phyloP scores from a whole-genome alignment of 2,329 filamentous ascomycete species.

The Neofusicoccum laricinum region DNA sequence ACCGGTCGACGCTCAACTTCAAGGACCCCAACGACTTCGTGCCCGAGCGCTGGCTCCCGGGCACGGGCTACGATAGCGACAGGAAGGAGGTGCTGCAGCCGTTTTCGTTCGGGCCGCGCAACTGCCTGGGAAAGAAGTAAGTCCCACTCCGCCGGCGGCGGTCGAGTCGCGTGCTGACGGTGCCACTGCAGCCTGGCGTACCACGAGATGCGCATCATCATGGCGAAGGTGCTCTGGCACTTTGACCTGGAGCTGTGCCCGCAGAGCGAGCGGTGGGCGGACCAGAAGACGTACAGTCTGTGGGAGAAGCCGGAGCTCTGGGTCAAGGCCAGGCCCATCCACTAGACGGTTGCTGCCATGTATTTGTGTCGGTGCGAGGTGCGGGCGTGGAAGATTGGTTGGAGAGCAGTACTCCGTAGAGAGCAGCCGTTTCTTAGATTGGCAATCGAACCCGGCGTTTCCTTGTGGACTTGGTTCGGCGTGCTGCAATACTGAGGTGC shows the following conservation, averaged over 20 bases:
- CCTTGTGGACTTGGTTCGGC: too few species aligned
- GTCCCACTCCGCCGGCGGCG: slow-evolving; percentile 15
- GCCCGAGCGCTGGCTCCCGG: slow-evolving; percentile 42
- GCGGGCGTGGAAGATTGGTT: neutral
- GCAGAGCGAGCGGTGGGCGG: slow-evolving; percentile 28
- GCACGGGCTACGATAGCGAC: slow-evolving; percentile 25
- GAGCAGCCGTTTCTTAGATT: too few species aligned
- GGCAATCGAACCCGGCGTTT: too few species aligned
- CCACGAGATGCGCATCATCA: slow-evolving; percentile 42
- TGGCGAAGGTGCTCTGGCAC: slow-evolving; percentile 35
- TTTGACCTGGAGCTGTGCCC: slow-evolving; percentile 38
- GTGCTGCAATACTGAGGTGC: too few species aligned
- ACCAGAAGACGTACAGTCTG: slow-evolving; percentile 32
- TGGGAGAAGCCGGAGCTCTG: slow-evolving; percentile 37
- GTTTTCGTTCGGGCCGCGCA: slow-evolving; percentile 44
- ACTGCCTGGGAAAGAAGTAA: slow-evolving; percentile 38
- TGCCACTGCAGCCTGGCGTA: slow-evolving; percentile 29
- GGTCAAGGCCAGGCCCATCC: slow-evolving; percentile 23
- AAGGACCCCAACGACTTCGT: slow-evolving; percentile 33
- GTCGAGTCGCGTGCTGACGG: neutral
- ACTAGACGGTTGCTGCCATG: neutral
- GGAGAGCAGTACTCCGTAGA: too few species aligned
- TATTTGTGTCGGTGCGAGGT: neutral
- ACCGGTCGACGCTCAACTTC: slow-evolving; percentile 30
- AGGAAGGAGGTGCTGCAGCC: slow-evolving; percentile 38